These are phyloP conservation scores for Diplodia sapinea DNA, from an alignment of 2,329 filamentous ascomycete genomes.

Conservation along the genomic window DNA sequence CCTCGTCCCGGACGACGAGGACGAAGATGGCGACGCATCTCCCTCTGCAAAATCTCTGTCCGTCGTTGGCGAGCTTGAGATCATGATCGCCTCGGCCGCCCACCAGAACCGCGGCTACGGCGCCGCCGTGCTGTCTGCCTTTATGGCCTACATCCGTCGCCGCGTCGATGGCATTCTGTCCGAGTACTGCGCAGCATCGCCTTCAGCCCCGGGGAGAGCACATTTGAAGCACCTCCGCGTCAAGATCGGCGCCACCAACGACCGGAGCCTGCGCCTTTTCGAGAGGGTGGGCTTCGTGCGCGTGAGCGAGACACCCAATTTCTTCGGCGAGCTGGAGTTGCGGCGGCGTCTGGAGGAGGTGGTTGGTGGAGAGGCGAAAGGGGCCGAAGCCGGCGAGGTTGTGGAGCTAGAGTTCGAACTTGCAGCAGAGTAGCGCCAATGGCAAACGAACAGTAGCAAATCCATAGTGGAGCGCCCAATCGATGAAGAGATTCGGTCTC, in stretches of 20 bases:
- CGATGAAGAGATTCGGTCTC: not conserved
- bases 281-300: conserved; percentile 64
- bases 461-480: not conserved
- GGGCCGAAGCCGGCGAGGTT: not conserved
- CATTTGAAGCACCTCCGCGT: conserved; percentile 59
- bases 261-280: conserved; percentile 64
- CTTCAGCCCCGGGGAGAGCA: conserved; percentile 9
- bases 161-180: conserved; percentile 61
- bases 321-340: conserved; percentile 72
- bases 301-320: conserved; percentile 60
- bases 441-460: not conserved
- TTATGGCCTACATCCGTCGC: conserved; percentile 70
- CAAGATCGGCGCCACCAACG: conserved; percentile 66
- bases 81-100: conserved; percentile 75
- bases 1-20: conserved; percentile 56
- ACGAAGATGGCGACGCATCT: conserved; percentile 38
- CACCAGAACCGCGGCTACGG: conserved; percentile 70
- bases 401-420: conserved; percentile 3
- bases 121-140: conserved; percentile 66
- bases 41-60: not conserved
- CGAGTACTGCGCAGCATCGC: conserved; percentile 55
- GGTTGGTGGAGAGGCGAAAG: no score
- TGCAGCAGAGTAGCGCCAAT: not conserved
- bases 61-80: conserved; percentile 75
- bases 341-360: conserved; percentile 36